These are phyloP conservation scores for Fusarium stilboides DNA, from an alignment of 2,329 filamentous ascomycete species.

Conservation along the genomic window DNA sequence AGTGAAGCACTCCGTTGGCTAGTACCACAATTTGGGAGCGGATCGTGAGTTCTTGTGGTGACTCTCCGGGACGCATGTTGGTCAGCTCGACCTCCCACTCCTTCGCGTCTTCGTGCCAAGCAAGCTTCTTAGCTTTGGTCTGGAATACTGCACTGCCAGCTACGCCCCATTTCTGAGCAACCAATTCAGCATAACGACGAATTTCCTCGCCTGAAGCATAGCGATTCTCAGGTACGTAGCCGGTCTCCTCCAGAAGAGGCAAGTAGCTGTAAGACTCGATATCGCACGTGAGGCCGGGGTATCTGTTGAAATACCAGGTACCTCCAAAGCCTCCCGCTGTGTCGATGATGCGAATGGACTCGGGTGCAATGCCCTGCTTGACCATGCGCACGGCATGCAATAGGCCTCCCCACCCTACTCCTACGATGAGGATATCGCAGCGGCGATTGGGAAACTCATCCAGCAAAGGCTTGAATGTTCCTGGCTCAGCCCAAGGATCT, in stretches of 20 bases:
- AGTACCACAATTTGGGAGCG: slow-evolving; percentile 58
- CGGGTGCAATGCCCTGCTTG: slow-evolving; percentile 41
- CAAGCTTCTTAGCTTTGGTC: slow-evolving; percentile 56
- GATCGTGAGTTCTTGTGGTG: slow-evolving; percentile 38
- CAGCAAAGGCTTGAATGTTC: slow-evolving; percentile 30
- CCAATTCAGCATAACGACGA: slow-evolving; percentile 58
- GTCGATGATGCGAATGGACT: slow-evolving; percentile 55
- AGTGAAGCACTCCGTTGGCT: slow-evolving; percentile 58
- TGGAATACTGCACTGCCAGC: slow-evolving; percentile 58
- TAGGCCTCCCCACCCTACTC: slow-evolving; percentile 56
- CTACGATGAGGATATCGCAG: slow-evolving; percentile 52
- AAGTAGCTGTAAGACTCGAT: slow-evolving; percentile 73
- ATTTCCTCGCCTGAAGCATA: slow-evolving; percentile 63
- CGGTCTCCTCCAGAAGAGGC: slow-evolving; percentile 72
- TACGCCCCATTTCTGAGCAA: slow-evolving; percentile 61
- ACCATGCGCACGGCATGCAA: slow-evolving; percentile 51
- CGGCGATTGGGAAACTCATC: too few species aligned
- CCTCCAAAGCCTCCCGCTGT: slow-evolving; percentile 63
- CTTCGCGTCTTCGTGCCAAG: slow-evolving; percentile 62
- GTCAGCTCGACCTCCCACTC: slow-evolving; percentile 46
- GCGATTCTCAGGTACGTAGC: slow-evolving; percentile 69
- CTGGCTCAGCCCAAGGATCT: slow-evolving; percentile 57
- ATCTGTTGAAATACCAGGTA: slow-evolving; percentile 68
- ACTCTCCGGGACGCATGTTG: neutral
- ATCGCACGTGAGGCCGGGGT: slow-evolving; percentile 69